Conservation (phyloP, 2,329 filamentous ascomycete species). For the Sphaerulina populicola region DNA sequence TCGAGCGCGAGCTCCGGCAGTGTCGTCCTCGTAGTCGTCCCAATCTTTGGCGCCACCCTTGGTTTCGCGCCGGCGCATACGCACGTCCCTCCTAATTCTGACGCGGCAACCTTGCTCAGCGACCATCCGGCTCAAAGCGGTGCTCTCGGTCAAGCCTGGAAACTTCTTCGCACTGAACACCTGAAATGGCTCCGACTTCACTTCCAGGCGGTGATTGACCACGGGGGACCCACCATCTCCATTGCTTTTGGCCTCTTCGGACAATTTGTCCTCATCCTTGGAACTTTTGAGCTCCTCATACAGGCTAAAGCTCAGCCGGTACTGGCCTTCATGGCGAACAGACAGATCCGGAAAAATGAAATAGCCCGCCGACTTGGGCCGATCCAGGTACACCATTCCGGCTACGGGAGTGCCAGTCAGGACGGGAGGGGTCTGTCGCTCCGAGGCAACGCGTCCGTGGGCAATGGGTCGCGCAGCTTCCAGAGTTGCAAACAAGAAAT, state of each 20-base stretch:
- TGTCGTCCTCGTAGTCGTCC: slow-evolving; percentile 56
- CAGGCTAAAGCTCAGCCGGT: slow-evolving; percentile 81
- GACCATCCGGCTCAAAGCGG: slow-evolving; percentile 75
- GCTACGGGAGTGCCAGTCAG: slow-evolving; percentile 91
- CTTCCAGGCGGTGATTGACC: slow-evolving; percentile 79
- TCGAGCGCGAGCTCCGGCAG: slow-evolving; percentile 41
- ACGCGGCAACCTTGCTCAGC: slow-evolving; percentile 96
- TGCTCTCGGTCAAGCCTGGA: slow-evolving; percentile 85
- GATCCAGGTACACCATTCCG: slow-evolving; percentile 90
- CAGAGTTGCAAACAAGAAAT: slow-evolving; percentile 91
- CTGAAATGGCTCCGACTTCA: slow-evolving; percentile 76
- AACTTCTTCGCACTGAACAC: slow-evolving; percentile 99
- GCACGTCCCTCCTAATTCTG: slow-evolving; percentile 84
- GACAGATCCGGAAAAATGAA: slow-evolving; percentile 97
- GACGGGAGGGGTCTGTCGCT: slow-evolving; percentile 66
- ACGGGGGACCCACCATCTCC: slow-evolving; percentile 45
- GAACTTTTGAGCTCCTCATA: slow-evolving; percentile 88
- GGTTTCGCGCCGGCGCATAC: slow-evolving; percentile 75
- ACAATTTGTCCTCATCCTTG: slow-evolving; percentile 61
- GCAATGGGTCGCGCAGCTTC: slow-evolving; percentile 78
- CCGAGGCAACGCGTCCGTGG: slow-evolving; percentile 62
- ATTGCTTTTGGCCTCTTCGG: slow-evolving; percentile 31
- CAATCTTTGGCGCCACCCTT: slow-evolving; percentile 58
- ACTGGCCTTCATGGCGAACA: slow-evolving; percentile 88
- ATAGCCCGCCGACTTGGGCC: slow-evolving; percentile 71